Evolutionary conservation across 495 filamentous ascomycete species (phyloP).

Genomic region (Lepraria neglecta): DNA sequence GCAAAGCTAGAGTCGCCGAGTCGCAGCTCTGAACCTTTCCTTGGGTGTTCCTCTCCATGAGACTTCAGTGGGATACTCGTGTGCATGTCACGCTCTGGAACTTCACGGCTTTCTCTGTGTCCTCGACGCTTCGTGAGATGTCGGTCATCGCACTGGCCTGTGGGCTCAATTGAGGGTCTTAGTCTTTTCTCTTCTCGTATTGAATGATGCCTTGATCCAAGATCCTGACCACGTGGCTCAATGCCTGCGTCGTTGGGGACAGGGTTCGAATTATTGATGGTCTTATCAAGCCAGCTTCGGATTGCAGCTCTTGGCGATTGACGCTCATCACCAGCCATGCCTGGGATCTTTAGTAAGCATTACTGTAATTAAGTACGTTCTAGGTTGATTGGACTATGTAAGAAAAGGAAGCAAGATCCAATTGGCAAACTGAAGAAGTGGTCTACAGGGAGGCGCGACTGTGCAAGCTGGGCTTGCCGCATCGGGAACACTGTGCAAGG

Average conservation of each 20-base stretch:
- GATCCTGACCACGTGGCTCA: slow-evolving; percentile 1
- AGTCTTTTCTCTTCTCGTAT: background rate
- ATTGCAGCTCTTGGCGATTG: slow-evolving; percentile 24
- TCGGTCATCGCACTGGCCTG: background rate
- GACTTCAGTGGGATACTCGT: background rate
- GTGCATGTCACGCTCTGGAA: background rate
- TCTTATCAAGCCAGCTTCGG: slow-evolving; percentile 20
- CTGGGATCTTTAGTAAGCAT: background rate
- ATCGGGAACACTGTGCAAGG: background rate
- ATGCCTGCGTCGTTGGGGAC: background rate
- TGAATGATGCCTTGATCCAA: background rate
- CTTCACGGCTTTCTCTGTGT: background rate
- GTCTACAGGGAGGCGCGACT: slow-evolving; percentile 5
- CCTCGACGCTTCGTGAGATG: background rate
- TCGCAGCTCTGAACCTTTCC: background rate
- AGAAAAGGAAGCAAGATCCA: background rate
- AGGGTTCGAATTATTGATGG: background rate
- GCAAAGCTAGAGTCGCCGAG: slow-evolving; percentile 2
- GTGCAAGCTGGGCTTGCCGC: background rate
- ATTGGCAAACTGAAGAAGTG: background rate
- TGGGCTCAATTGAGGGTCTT: too few relatives aligned
- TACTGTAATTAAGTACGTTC: background rate
- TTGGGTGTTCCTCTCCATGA: background rate
- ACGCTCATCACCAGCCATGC: slow-evolving; percentile 15
- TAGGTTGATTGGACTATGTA: too few relatives aligned